Conservation (phyloP, 768 basidiomycete genomes). For the Suillus lakei region DNA sequence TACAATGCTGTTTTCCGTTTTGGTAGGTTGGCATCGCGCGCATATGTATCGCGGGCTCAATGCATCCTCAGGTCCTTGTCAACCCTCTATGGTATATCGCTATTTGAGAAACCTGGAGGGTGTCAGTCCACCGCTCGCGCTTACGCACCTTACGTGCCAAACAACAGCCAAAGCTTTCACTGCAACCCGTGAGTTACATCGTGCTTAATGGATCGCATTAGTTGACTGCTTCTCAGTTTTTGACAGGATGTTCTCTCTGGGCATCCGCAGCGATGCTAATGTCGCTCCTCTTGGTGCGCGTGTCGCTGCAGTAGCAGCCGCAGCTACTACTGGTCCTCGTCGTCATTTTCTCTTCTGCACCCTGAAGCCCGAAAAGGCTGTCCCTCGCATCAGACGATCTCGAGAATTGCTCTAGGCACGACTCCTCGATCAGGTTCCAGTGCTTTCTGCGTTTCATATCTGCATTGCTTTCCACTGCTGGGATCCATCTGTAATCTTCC, state of each 20-base stretch:
- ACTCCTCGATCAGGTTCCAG: neutral
- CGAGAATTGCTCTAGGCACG: conserved; percentile 37
- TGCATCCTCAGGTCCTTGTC: conserved; percentile 64
- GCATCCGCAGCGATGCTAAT: conserved; percentile 75
- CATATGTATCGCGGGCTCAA: neutral
- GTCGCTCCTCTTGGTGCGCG: conserved; percentile 49
- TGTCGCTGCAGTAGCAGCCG: conserved; percentile 66
- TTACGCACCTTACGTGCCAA: conserved; percentile 89
- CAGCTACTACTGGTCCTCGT: conserved; percentile 71
- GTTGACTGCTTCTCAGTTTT: conserved; percentile 58
- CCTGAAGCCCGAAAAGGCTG: conserved; percentile 62
- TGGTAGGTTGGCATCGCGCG: conserved; percentile 44
- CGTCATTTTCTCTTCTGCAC: conserved; percentile 86
- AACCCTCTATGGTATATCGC: conserved; percentile 91
- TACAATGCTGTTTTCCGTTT: conserved; percentile 88
- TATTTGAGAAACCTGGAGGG: conserved; percentile 91
- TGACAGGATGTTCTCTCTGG: conserved; percentile 88
- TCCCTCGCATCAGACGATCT: conserved; percentile 49
- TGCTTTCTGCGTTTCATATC: neutral
- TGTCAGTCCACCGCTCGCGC: conserved; percentile 83
- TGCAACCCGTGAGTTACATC: conserved; percentile 66
- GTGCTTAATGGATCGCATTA: conserved; percentile 2
- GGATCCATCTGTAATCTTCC: neutral
- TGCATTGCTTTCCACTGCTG: neutral
- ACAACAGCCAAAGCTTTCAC: conserved; percentile 88